A percentile compares a stretch with the other conserved stretches of the same genome.
phyloP scores from a whole-genome alignment of 1,139 yeast genomes.

The Lodderomyces theae region DNA sequence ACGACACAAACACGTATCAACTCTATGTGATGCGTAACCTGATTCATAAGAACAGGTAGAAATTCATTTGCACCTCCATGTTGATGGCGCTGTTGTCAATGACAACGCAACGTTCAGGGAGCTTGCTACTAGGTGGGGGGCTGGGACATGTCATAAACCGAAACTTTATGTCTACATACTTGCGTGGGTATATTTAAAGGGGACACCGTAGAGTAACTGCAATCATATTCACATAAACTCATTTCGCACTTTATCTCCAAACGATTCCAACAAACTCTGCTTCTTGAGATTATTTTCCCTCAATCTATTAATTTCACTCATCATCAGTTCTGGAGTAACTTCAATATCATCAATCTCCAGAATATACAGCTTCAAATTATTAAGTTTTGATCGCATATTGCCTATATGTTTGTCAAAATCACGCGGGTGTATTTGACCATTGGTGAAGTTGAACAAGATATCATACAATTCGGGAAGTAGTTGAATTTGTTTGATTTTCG shows the following conservation, averaged over 20 bases:
- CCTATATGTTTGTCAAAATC: constrained; percentile 48
- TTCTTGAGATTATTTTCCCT: constrained; percentile 26
- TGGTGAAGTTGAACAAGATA: constrained; percentile 34
- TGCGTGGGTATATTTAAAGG: no score
- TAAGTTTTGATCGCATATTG: constrained; percentile 36
- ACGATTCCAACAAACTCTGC: constrained; percentile 22
- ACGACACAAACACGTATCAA: no score
- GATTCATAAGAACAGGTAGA: no score
- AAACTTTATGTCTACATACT: no score
- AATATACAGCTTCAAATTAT: constrained; percentile 29
- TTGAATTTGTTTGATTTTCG: constrained; percentile 30
- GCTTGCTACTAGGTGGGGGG: no score
- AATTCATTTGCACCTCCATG: no score
- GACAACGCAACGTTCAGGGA: no score
- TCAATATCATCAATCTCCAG: constrained; percentile 40
- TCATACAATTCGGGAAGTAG: constrained; percentile 40
- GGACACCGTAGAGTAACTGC: no score
- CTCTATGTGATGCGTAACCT: no score
- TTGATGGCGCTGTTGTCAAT: no score
- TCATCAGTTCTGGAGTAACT: constrained; percentile 33
- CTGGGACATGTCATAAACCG: no score
- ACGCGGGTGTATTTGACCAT: constrained; percentile 34
- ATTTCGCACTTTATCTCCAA: constrained; percentile 17
- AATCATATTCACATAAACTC: constrained; percentile 10
- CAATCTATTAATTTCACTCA: constrained; percentile 26